Conservation (phyloP, 2,329 filamentous ascomycete species). For the Beauveria varroae region DNA sequence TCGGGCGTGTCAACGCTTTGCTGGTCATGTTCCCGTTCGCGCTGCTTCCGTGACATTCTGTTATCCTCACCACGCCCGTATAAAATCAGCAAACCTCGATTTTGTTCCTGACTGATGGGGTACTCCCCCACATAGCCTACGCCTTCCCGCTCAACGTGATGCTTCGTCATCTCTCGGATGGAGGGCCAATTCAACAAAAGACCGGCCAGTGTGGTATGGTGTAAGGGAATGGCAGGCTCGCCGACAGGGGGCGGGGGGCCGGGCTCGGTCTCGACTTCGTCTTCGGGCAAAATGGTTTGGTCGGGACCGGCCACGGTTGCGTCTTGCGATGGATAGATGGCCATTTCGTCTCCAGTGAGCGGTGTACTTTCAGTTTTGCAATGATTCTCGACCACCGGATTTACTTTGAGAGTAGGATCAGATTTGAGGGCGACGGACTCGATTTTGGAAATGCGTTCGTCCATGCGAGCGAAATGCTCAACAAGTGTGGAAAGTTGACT, state of each 20-base stretch:
- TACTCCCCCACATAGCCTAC: slow-evolving; percentile 59
- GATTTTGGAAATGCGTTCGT: slow-evolving; percentile 29
- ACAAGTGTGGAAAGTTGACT: slow-evolving; percentile 28
- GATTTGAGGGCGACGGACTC: slow-evolving; percentile 17
- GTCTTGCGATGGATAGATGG: background rate
- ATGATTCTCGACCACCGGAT: slow-evolving; percentile 12
- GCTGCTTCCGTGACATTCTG: slow-evolving; percentile 45
- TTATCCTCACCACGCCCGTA: slow-evolving; percentile 74
- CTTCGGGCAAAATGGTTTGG: slow-evolving; percentile 24
- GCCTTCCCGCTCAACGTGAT: slow-evolving; percentile 38
- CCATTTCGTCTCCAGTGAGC: slow-evolving; percentile 19
- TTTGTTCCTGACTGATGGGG: slow-evolving; percentile 68
- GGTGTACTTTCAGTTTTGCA: slow-evolving; percentile 20
- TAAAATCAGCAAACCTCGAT: slow-evolving; percentile 64
- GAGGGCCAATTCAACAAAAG: slow-evolving; percentile 67
- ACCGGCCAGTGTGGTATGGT: slow-evolving; percentile 87
- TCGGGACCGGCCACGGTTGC: slow-evolving; percentile 7
- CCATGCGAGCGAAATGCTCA: slow-evolving; percentile 31
- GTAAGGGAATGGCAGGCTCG: slow-evolving; percentile 66
- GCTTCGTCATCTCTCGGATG: slow-evolving; percentile 56
- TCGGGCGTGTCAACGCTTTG: slow-evolving; percentile 35
- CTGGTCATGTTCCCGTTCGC: slow-evolving; percentile 28
- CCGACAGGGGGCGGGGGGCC: slow-evolving; percentile 47
- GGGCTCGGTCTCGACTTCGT: slow-evolving; percentile 44
- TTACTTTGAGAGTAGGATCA: background rate